Conservation (phyloP, 805 yeast species). For the Jamesozyma jinghongensis region DNA sequence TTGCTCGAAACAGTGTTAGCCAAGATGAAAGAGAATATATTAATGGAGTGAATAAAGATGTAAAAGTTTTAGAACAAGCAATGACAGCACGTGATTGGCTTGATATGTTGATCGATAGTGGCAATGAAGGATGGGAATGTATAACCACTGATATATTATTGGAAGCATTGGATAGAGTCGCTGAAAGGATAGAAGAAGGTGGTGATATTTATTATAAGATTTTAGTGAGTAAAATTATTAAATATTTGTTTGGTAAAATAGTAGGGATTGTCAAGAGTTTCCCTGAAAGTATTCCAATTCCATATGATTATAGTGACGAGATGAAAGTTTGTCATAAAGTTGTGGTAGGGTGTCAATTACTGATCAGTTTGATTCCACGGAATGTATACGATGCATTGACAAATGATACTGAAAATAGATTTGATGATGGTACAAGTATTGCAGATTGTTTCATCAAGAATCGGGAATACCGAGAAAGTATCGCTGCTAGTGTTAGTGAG, state of each 20-base stretch:
- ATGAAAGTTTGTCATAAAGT: slow-evolving; percentile 32
- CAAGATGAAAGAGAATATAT: slow-evolving; percentile 18
- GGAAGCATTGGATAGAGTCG: slow-evolving; percentile 26
- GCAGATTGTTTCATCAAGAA: slow-evolving; percentile 28
- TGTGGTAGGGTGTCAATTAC: slow-evolving; percentile 31
- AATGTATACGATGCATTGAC: slow-evolving; percentile 28
- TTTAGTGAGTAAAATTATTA: slow-evolving; percentile 32
- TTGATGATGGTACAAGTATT: slow-evolving; percentile 12
- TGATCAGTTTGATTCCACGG: slow-evolving; percentile 42
- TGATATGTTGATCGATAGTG: slow-evolving; percentile 25
- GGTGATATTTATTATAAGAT: slow-evolving; percentile 40
- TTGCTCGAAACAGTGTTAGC: slow-evolving; percentile 7
- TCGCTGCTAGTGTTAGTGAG: slow-evolving; percentile 15
- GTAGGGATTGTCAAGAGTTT: slow-evolving; percentile 29
- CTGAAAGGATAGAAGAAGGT: slow-evolving; percentile 36
- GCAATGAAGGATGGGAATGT: slow-evolving; percentile 20
- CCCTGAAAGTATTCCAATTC: slow-evolving; percentile 31
- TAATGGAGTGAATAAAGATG: not conserved
- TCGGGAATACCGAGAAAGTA: slow-evolving; percentile 19
- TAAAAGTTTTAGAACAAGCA: not conserved
- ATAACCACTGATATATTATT: slow-evolving; percentile 15
- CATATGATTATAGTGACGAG: slow-evolving; percentile 24
- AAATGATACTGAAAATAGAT: slow-evolving; percentile 8
- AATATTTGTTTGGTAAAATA: slow-evolving; percentile 35
- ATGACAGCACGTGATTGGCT: slow-evolving; percentile 18